Conservation (phyloP, 441 rosid species). For the Pelargonium exstipulatum region DNA sequence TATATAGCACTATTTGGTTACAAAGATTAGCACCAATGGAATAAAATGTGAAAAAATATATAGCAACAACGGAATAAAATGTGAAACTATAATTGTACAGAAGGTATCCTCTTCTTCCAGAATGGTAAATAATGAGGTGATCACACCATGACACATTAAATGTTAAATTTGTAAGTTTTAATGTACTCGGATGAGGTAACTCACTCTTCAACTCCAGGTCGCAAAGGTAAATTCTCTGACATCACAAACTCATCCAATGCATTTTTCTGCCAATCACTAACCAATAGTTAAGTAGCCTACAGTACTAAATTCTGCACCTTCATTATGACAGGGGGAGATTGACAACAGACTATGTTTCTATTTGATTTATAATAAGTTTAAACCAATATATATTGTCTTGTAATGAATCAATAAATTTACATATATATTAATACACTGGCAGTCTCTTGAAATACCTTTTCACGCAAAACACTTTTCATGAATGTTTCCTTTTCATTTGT, state of each 20-base stretch:
- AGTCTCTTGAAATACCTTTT: constrained; percentile 45
- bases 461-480: constrained; percentile 56
- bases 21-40: too few relatives aligned
- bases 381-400: background rate
- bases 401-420: background rate
- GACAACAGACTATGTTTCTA: background rate
- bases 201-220: constrained; percentile 82
- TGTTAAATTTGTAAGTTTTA: background rate
- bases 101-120: background rate
- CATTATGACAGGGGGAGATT: background rate
- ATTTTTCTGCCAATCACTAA: constrained; percentile 52
- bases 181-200: constrained; percentile 28
- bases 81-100: background rate
- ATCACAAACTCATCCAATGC: constrained; percentile 61
- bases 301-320: constrained; percentile 11
- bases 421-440: background rate
- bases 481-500: constrained; percentile 72
- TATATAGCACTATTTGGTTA: too few relatives aligned
- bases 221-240: constrained; percentile 59
- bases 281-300: constrained; percentile 20
- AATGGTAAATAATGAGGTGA: background rate
- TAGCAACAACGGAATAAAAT: too few relatives aligned
- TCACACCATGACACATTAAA: background rate
- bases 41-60: too few relatives aligned
- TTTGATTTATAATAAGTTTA: background rate